Evolutionary conservation across 495 filamentous ascomycete genomes (phyloP).

Genomic region (Daldinia vernicosa): DNA sequence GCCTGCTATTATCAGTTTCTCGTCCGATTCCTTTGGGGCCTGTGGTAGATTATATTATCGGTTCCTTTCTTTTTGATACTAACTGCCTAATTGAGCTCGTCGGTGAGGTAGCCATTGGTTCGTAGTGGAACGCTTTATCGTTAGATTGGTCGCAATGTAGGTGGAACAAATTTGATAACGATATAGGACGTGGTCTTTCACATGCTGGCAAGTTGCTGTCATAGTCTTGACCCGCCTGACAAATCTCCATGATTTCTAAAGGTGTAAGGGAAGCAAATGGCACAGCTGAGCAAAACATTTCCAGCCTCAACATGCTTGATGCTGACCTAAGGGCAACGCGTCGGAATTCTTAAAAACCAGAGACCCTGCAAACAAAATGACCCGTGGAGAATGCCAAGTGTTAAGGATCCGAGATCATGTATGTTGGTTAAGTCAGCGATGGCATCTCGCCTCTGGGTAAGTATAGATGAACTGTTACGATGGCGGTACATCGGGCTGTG

Average conservation of each 20-base stretch:
- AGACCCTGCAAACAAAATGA: constrained; percentile 13
- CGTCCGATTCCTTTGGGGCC: neutral
- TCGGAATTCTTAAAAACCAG: constrained; percentile 13
- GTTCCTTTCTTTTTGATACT: neutral
- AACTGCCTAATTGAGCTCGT: constrained; percentile 33
- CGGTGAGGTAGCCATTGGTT: constrained; percentile 4
- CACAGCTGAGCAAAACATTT: constrained; percentile 11
- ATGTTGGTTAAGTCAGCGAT: constrained; percentile 10
- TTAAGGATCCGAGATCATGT: neutral
- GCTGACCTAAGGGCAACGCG: constrained; percentile 3
- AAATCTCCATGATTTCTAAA: constrained; percentile 23
- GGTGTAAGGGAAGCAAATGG: constrained; percentile 6
- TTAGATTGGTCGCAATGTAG: constrained; percentile 11
- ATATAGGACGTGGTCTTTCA: constrained; percentile 15
- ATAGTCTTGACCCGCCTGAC: constrained; percentile 12
- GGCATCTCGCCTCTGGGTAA: constrained; percentile 5
- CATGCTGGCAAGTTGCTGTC: constrained; percentile 36
- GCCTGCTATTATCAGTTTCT: neutral
- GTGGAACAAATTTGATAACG: constrained; percentile 6
- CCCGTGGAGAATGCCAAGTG: constrained; percentile 30
- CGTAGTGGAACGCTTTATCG: neutral
- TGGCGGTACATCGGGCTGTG: neutral
- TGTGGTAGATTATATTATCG: neutral
- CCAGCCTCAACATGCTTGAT: neutral
- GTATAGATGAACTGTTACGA: neutral